Conservation (phyloP, 2,329 filamentous ascomycete species). For the Talaromyces rugulosus region DNA sequence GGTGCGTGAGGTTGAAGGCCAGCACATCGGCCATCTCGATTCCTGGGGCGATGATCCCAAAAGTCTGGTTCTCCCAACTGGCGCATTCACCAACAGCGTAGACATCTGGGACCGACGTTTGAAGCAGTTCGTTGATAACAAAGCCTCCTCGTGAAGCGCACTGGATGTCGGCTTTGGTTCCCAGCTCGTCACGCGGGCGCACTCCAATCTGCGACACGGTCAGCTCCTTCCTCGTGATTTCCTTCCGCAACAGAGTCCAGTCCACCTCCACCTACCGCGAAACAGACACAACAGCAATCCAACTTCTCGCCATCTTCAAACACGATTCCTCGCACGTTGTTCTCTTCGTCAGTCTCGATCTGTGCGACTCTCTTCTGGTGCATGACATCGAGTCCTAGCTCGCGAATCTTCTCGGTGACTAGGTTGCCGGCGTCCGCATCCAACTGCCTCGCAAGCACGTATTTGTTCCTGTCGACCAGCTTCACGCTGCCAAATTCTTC, state of each 20-base stretch:
- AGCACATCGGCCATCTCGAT: constrained; percentile 92
- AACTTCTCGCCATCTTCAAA: constrained; percentile 79
- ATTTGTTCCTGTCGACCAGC: constrained; percentile 75
- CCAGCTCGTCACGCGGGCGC: constrained; percentile 73
- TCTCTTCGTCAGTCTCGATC: constrained; percentile 64
- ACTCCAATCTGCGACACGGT: constrained; percentile 62
- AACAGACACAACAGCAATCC: constrained; percentile 77
- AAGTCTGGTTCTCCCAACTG: constrained; percentile 82
- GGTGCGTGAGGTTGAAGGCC: constrained; percentile 83
- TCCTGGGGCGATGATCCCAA: constrained; percentile 82
- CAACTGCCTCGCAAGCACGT: constrained; percentile 77
- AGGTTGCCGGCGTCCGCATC: constrained; percentile 76
- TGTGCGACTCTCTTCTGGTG: constrained; percentile 69
- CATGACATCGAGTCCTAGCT: constrained; percentile 75
- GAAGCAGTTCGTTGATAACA: constrained; percentile 56
- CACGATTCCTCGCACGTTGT: constrained; percentile 66
- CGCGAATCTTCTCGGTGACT: constrained; percentile 75
- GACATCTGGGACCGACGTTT: constrained; percentile 67
- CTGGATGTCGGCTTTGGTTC: constrained; percentile 63
- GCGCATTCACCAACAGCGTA: constrained; percentile 91
- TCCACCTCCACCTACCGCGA: constrained; percentile 53
- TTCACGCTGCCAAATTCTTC: constrained; percentile 69
- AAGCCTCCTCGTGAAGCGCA: constrained; percentile 70
- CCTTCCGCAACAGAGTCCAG: background rate
- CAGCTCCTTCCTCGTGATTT: constrained; percentile 9